Percentiles rank a stretch among this genome's conserved stretches.
phyloP scores from a whole-genome alignment of 495 filamentous ascomycete species.

The Penicillium ochrochloron region DNA sequence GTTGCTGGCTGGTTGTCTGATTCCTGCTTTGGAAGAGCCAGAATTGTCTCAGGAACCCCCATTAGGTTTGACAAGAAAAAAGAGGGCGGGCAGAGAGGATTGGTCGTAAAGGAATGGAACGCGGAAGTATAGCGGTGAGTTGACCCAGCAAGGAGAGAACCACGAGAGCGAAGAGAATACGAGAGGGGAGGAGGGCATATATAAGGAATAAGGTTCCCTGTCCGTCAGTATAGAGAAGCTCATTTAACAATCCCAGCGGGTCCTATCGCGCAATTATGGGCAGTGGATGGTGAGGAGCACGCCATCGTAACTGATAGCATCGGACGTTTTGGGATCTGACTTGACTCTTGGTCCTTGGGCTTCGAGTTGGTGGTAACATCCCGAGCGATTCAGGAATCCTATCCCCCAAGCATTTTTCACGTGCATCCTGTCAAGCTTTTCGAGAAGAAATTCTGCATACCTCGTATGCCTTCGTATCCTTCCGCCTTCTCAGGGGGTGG shows the following conservation, averaged over 20 bases:
- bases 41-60: slow-evolving; percentile 1
- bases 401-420: not conserved
- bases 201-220: not conserved
- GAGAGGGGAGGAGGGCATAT: slow-evolving; percentile 9
- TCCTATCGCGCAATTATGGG: slow-evolving; percentile 30
- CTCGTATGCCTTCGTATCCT: slow-evolving; percentile 1
- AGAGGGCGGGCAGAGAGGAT: not conserved
- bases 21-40: slow-evolving; percentile 9
- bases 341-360: not conserved
- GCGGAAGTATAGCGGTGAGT: slow-evolving; percentile 1
- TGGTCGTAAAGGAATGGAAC: not conserved
- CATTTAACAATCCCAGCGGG: slow-evolving; percentile 13
- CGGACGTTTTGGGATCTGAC: not conserved
- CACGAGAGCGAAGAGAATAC: not conserved
- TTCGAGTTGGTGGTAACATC: too few species aligned
- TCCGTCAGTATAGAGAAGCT: not conserved
- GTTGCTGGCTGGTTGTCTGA: slow-evolving; percentile 18
- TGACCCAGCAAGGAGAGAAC: not conserved
- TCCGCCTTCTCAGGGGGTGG: not conserved
- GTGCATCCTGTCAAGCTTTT: not conserved
- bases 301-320: slow-evolving; percentile 28
- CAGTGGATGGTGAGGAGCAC: slow-evolving; percentile 26
- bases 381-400: too few species aligned
- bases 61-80: not conserved
- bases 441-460: not conserved